These are phyloP conservation scores for Ascochyta clinopodiicola DNA, from an alignment of 2,329 filamentous ascomycete species.

Conservation along the genomic window DNA sequence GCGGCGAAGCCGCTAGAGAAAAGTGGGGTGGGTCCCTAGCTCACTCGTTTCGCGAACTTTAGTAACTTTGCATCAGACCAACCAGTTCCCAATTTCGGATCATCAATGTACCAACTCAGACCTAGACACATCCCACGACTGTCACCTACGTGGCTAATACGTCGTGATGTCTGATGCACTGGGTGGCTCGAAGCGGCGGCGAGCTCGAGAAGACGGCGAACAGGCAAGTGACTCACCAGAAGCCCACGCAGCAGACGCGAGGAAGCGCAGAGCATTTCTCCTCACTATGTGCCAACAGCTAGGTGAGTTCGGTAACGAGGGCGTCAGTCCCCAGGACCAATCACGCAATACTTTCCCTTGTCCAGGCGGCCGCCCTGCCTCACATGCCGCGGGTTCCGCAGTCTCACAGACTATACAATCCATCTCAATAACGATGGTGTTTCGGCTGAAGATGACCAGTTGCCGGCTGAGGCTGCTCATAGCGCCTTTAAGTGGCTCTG, in stretches of 20 bases:
- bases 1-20: too few species aligned
- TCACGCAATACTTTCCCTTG: slow-evolving; percentile 27
- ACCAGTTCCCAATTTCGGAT: too few species aligned
- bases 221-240: slow-evolving; percentile 2
- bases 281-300: slow-evolving; percentile 37
- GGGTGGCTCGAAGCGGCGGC: slow-evolving; percentile 26
- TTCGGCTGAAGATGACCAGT: slow-evolving; percentile 30
- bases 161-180: slow-evolving; percentile 22
- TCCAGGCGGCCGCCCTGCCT: slow-evolving; percentile 17
- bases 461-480: slow-evolving; percentile 26
- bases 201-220: slow-evolving; percentile 14
- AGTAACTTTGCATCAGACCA: too few species aligned
- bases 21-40: too few species aligned
- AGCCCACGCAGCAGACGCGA: slow-evolving; percentile 10
- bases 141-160: too few species aligned
- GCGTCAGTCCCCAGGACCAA: slow-evolving; percentile 29
- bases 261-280: slow-evolving; percentile 31
- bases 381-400: slow-evolving; percentile 8
- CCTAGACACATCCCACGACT: too few species aligned
- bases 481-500: slow-evolving; percentile 34
- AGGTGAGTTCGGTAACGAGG: slow-evolving; percentile 31
- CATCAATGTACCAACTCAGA: too few species aligned
- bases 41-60: too few species aligned
- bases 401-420: background rate
- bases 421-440: slow-evolving; percentile 24